Conservation (phyloP, 805 yeast species). For the Candida cerambycidarum region DNA sequence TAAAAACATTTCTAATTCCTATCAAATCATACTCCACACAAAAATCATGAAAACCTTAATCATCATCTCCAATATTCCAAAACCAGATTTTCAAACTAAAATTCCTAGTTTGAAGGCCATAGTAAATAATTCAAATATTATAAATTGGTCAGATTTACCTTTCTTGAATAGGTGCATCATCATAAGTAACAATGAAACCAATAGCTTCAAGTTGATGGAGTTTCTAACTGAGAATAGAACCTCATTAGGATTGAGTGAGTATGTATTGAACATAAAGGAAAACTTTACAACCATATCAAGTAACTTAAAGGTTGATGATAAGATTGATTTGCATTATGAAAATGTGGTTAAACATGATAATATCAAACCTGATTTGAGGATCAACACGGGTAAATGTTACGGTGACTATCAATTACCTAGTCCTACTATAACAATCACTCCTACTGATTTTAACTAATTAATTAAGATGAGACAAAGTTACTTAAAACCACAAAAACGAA, state of each 20-base stretch:
- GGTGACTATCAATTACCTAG: conserved; percentile 10
- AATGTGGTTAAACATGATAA: conserved; percentile 8
- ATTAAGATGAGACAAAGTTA: too few relatives aligned
- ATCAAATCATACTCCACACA: neutral
- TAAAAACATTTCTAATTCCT: neutral
- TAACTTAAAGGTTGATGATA: conserved; percentile 6
- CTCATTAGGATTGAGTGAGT: conserved; percentile 9
- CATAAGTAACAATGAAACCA: conserved; percentile 28
- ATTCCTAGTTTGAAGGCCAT: conserved; percentile 3
- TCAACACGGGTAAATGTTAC: conserved; percentile 7
- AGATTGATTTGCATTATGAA: conserved; percentile 12
- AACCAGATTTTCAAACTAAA: conserved; percentile 24
- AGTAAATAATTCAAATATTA: conserved; percentile 31
- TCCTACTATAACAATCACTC: conserved; percentile 13
- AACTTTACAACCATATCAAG: conserved; percentile 7
- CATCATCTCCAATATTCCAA: conserved; percentile 34
- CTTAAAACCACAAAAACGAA: too few relatives aligned
- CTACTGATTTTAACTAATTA: neutral
- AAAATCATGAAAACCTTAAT: conserved; percentile 27
- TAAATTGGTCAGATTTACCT: conserved; percentile 38
- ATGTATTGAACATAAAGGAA: conserved; percentile 8
- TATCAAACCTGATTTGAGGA: conserved; percentile 10
- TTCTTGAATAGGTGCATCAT: conserved; percentile 35
- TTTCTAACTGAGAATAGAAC: conserved; percentile 18
- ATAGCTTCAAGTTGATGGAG: conserved; percentile 23